These are phyloP conservation scores for Aspergillus kassunensis DNA, from an alignment of 495 filamentous ascomycete genomes.

Conservation along the genomic window DNA sequence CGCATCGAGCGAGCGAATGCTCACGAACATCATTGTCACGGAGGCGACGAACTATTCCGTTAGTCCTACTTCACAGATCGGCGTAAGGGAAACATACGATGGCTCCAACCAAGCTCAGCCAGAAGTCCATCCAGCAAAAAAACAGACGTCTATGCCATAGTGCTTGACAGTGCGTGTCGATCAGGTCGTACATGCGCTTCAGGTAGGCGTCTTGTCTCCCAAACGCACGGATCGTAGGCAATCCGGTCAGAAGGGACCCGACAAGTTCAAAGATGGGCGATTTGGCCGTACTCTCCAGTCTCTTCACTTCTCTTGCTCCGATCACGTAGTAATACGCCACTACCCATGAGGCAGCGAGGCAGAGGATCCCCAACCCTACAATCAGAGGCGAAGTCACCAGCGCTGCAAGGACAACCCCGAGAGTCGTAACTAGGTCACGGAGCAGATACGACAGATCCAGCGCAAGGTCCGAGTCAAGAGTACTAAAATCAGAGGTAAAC, in stretches of 20 bases:
- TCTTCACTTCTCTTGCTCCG: constrained; percentile 71
- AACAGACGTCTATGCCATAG: constrained; percentile 69
- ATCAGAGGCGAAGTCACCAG: constrained; percentile 31
- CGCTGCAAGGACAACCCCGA: constrained; percentile 32
- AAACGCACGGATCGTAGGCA: constrained; percentile 74
- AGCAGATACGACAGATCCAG: constrained; percentile 55
- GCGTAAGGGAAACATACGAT: too few relatives aligned
- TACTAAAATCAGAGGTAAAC: constrained; percentile 73
- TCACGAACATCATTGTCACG: constrained; percentile 46
- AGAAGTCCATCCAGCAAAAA: constrained; percentile 64
- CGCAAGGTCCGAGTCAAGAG: constrained; percentile 62
- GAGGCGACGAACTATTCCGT: constrained; percentile 45
- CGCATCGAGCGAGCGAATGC: constrained; percentile 55
- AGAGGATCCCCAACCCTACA: constrained; percentile 18
- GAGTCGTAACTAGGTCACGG: constrained; percentile 36
- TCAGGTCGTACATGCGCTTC: constrained; percentile 58
- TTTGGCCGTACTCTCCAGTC: constrained; percentile 68
- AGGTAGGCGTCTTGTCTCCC: constrained; percentile 60
- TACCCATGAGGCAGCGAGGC: not conserved
- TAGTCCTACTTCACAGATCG: too few relatives aligned
- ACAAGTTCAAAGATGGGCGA: constrained; percentile 78
- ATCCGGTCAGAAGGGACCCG: constrained; percentile 62
- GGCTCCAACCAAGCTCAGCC: constrained; percentile 14
- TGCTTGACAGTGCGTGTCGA: constrained; percentile 60
- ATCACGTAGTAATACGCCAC: constrained; percentile 58